Conservation (phyloP, 257 asterid species). For the Lycium ferocissimum region DNA sequence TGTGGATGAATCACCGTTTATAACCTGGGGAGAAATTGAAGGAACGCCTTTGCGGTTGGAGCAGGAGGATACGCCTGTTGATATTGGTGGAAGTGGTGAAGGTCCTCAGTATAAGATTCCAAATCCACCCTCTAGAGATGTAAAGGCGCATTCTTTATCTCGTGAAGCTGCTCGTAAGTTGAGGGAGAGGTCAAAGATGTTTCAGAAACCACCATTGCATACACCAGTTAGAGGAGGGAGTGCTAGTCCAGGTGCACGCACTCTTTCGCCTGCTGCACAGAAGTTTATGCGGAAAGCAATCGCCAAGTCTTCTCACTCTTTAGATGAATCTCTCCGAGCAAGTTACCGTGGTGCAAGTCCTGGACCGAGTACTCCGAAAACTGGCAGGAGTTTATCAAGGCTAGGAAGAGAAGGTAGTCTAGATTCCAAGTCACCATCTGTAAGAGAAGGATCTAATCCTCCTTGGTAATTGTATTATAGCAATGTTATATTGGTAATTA, state of each 20-base stretch:
- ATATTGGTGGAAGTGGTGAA: slow-evolving; percentile 83
- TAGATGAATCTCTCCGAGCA: slow-evolving; percentile 90
- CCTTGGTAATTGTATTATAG: slow-evolving; percentile 60
- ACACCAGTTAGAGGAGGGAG: slow-evolving; percentile 94
- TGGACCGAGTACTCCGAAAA: slow-evolving; percentile 75
- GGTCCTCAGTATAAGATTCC: slow-evolving; percentile 92
- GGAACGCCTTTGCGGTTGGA: slow-evolving; percentile 95
- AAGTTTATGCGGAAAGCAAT: slow-evolving; percentile 89
- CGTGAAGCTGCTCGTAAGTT: slow-evolving; percentile 90
- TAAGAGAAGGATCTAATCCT: slow-evolving; percentile 66
- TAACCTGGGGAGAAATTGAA: slow-evolving; percentile 98
- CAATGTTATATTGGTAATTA: slow-evolving; percentile 29
- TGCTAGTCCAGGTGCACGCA: slow-evolving; percentile 70
- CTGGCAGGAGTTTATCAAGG: slow-evolving; percentile 90
- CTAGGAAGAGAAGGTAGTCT: slow-evolving; percentile 68
- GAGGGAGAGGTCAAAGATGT: slow-evolving; percentile 89
- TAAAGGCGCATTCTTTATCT: slow-evolving; percentile 86
- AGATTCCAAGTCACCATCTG: slow-evolving; percentile 77
- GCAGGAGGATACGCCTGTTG: slow-evolving; percentile 88
- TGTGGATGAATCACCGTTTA: slow-evolving; percentile 81
- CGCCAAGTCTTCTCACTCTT: slow-evolving; percentile 78
- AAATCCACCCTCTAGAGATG: slow-evolving; percentile 85
- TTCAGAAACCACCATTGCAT: slow-evolving; percentile 90
- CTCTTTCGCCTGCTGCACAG: slow-evolving; percentile 87
- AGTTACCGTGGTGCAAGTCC: slow-evolving; percentile 94